Evolutionary conservation across 2,329 filamentous ascomycete genomes (phyloP).

Genomic region (Didymella glomerata): DNA sequence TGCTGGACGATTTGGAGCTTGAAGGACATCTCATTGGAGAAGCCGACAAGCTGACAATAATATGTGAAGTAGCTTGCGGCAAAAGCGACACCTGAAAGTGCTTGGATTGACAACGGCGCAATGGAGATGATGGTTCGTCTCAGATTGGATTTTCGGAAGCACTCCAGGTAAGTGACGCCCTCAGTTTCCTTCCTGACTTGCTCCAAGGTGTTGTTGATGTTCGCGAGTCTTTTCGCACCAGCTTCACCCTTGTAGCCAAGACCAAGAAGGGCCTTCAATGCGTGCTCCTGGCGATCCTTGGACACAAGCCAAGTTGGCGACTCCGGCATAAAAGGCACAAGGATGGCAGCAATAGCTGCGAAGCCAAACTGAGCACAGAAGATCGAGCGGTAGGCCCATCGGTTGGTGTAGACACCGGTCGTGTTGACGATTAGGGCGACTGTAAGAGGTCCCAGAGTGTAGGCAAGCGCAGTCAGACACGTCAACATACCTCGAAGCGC

Average conservation of each 20-base stretch:
- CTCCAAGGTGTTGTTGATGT: not conserved
- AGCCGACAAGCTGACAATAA: constrained; percentile 54
- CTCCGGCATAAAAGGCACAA: not conserved
- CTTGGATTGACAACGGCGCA: constrained; percentile 55
- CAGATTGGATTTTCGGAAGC: constrained; percentile 78
- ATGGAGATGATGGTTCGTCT: constrained; percentile 76
- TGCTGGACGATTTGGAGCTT: constrained; percentile 61
- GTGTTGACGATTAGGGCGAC: not conserved
- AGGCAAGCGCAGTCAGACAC: not conserved
- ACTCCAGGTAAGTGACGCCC: constrained; percentile 78
- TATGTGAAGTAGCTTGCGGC: constrained; percentile 49
- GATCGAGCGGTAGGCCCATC: not conserved
- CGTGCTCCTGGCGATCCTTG: not conserved
- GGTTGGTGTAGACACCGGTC: not conserved
- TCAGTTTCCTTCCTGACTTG: constrained; percentile 34
- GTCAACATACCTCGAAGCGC: not conserved
- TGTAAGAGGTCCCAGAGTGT: not conserved
- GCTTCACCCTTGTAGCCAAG: not conserved
- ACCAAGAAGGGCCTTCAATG: not conserved
- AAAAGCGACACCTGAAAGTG: constrained; percentile 38
- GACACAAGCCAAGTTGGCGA: not conserved
- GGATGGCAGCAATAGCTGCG: not conserved
- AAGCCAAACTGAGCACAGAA: not conserved
- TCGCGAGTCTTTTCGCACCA: not conserved
- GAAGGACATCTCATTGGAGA: constrained; percentile 45